Percentiles rank a stretch among this genome's conserved stretches.
Evolutionary conservation across 441 rosid species (phyloP).

Genomic region (Corymbia calophylla): DNA sequence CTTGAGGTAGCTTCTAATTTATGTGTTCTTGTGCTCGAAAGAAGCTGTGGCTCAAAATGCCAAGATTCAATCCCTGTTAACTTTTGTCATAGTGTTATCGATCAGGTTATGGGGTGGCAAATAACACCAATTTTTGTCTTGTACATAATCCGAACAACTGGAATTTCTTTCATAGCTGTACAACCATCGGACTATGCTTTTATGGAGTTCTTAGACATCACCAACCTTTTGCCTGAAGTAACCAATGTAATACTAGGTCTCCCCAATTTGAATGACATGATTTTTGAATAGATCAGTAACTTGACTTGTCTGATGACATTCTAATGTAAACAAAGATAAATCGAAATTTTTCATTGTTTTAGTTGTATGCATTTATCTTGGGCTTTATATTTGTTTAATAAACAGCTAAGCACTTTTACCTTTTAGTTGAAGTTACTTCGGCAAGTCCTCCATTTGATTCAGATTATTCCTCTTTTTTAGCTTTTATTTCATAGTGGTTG

Average conservation of each 20-base stretch:
- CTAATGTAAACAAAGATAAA: not conserved
- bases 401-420: not conserved
- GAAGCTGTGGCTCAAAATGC: not conserved
- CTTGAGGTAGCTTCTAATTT: not conserved
- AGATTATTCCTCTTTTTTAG: not conserved
- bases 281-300: not conserved
- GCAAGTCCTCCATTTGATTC: not conserved
- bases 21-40: not conserved
- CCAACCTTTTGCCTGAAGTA: not conserved
- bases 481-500: too few relatives aligned
- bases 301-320: not conserved
- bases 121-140: not conserved
- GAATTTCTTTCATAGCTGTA: not conserved
- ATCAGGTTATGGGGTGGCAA: not conserved
- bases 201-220: not conserved
- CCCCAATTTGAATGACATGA: not conserved
- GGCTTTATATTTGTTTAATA: not conserved
- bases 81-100: not conserved
- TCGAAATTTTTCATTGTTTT: not conserved
- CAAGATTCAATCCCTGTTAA: not conserved
- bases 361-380: not conserved
- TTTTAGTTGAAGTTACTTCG: not conserved
- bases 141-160: not conserved
- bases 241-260: not conserved
- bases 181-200: not conserved